Conservation (phyloP, 768 basidiomycete genomes). For the Russula griseocarnosa region DNA sequence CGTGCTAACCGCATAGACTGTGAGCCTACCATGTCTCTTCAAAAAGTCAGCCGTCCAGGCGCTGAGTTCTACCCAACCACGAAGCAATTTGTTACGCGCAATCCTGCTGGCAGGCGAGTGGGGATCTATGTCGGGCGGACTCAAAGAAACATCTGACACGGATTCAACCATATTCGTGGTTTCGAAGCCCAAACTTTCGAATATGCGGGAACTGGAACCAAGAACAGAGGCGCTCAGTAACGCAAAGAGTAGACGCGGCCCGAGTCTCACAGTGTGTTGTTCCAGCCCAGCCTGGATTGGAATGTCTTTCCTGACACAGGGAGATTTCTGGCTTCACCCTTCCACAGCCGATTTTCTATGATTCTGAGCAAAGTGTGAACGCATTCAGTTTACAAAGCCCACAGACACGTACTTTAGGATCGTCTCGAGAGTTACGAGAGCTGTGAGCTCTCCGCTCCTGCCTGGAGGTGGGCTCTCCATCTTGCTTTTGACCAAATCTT, state of each 20-base stretch:
- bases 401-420: conserved; percentile 53
- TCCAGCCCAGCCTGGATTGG: conserved; percentile 65
- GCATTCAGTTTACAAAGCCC: conserved; percentile 1
- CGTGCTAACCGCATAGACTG: conserved; percentile 8
- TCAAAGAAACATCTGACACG: conserved; percentile 43
- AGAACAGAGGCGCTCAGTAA: neutral
- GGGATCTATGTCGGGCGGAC: conserved; percentile 53
- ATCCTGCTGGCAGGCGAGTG: conserved; percentile 44
- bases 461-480: conserved; percentile 51
- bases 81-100: conserved; percentile 58
- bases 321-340: conserved; percentile 56
- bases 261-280: conserved; percentile 48
- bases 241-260: neutral
- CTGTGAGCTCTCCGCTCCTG: conserved; percentile 52
- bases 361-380: conserved; percentile 43
- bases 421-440: conserved; percentile 60
- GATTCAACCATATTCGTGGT: conserved; percentile 25
- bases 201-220: conserved; percentile 40
- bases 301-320: conserved; percentile 54
- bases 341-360: conserved; percentile 74
- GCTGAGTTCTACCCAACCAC: conserved; percentile 75
- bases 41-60: conserved; percentile 63
- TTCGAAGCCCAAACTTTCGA: conserved; percentile 41
- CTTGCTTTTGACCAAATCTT: conserved; percentile 63
- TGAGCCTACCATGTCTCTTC: conserved; percentile 42